phyloP scores from a whole-genome alignment of 2,329 filamentous ascomycete genomes.

The Coniochaeta sp. region DNA sequence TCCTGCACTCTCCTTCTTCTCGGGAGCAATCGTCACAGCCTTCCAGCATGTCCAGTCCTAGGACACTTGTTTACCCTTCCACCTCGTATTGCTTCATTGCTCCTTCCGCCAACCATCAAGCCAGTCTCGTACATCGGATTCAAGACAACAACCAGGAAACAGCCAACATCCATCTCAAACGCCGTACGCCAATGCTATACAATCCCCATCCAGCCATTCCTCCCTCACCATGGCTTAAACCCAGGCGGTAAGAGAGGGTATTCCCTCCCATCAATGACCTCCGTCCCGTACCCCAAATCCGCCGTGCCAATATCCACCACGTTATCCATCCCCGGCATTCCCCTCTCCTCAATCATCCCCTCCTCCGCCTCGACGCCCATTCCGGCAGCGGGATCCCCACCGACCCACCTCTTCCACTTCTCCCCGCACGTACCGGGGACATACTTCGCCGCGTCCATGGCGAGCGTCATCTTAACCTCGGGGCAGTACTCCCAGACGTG shows the following conservation, averaged over 20 bases:
- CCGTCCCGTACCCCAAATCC: constrained; percentile 27
- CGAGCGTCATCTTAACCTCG: constrained; percentile 50
- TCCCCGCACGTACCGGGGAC: constrained; percentile 39
- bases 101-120: neutral
- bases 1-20: no score
- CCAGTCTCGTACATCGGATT: neutral
- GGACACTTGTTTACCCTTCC: no score
- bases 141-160: neutral
- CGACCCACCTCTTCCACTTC: constrained; percentile 34
- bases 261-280: constrained; percentile 31
- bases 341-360: constrained; percentile 8
- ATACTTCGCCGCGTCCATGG: constrained; percentile 45
- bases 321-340: constrained; percentile 11
- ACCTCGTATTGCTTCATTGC: no score
- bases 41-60: no score
- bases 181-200: neutral
- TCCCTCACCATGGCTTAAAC: constrained; percentile 25
- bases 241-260: constrained; percentile 31
- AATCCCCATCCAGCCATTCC: no score
- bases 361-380: no score
- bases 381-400: constrained; percentile 8
- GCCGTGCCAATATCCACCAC: constrained; percentile 6
- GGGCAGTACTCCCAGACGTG: constrained; percentile 52
- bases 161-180: neutral
- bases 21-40: no score